Conservation (phyloP, 371 early-diverging fungal genomes). For the Gilbertella persicaria region DNA sequence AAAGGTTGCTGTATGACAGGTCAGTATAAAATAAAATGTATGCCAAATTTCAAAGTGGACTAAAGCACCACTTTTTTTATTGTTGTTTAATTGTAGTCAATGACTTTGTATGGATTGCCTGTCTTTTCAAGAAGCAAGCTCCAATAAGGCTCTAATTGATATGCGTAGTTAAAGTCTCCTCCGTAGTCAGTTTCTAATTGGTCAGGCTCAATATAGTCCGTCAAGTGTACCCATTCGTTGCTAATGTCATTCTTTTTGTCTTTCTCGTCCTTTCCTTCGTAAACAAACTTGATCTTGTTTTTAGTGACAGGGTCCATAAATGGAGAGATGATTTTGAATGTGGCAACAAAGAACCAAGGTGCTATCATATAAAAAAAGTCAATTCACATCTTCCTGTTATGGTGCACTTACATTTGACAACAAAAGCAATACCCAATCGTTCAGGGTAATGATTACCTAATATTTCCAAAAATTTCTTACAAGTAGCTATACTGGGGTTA, state of each 20-base stretch:
- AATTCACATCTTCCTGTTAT: neutral
- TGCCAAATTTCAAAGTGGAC: neutral
- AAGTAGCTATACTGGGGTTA: slow-evolving; percentile 70
- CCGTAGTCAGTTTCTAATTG: slow-evolving; percentile 66
- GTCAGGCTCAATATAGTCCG: slow-evolving; percentile 52
- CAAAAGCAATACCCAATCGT: slow-evolving; percentile 61
- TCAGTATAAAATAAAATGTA: neutral
- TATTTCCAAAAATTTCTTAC: slow-evolving; percentile 77
- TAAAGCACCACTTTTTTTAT: neutral
- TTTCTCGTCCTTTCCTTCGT: slow-evolving; percentile 53
- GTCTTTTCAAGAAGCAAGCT: slow-evolving; percentile 40
- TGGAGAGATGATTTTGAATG: slow-evolving; percentile 80
- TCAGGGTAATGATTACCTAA: slow-evolving; percentile 90
- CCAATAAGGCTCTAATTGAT: slow-evolving; percentile 67
- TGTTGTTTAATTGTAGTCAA: slow-evolving; percentile 31
- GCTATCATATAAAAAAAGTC: slow-evolving; percentile 47
- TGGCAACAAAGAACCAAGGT: slow-evolving; percentile 85
- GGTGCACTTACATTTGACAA: slow-evolving; percentile 43
- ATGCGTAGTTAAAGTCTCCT: slow-evolving; percentile 58
- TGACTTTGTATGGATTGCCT: slow-evolving; percentile 44
- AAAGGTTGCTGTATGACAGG: neutral
- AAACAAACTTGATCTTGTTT: slow-evolving; percentile 80
- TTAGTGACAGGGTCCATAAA: slow-evolving; percentile 93
- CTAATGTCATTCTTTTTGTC: slow-evolving; percentile 22
- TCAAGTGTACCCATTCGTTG: slow-evolving; percentile 53